Base-by-base conservation (phyloP, 768 basidiomycete species). In the Lanmaoa rubissima region DNA sequence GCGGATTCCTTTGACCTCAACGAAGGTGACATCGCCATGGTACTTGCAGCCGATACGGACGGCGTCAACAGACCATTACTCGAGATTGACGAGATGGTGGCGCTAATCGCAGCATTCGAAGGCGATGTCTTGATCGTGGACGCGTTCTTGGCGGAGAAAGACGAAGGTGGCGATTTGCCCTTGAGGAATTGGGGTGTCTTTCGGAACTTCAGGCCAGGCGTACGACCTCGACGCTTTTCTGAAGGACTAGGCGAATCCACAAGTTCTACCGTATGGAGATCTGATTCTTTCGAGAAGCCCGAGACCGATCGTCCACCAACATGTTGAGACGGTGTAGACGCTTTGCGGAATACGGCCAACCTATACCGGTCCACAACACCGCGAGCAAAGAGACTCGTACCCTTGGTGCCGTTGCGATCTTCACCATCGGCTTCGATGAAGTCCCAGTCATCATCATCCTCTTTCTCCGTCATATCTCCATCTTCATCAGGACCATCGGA, bases 391-490 rank as follows among this genome's bases (percentile, higher is more conserved):
- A 94, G 79, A 66, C 87, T 94, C 19, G 84, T 82, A 8, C 85
- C 91, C 66, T 86, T 85, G 26, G 86, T 76, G 17, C 92, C 91
- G 59, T 94, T 93, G 58, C 86, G 79, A 55, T 92, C 92, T 67
- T 92, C 91, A n/a, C 84, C 85, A 60, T 88, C 87, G 6, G 76
- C 89, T 39, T 93, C 90, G 58, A 96, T 81, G 60, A 94, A 83
- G 80, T 94, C 93, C 93, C 94, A 96, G 54, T 94, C 93, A 41
- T 92, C 89, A 49, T 93, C 92, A 52, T 87, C 84, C 19, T 74
- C 73, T 50, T 54, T 74, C 63, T 79, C 78, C 19, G 74, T 76
- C 53, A 66, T 68, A 32, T 74, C 74, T 1, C 64, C 76, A 17
- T 79, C 78, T 56, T 76, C 78, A 31, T 78, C 77, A 56, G 73